These are phyloP conservation scores for Leccinum longicurvipes DNA, from an alignment of 768 basidiomycete genomes.

Conservation along the genomic window DNA sequence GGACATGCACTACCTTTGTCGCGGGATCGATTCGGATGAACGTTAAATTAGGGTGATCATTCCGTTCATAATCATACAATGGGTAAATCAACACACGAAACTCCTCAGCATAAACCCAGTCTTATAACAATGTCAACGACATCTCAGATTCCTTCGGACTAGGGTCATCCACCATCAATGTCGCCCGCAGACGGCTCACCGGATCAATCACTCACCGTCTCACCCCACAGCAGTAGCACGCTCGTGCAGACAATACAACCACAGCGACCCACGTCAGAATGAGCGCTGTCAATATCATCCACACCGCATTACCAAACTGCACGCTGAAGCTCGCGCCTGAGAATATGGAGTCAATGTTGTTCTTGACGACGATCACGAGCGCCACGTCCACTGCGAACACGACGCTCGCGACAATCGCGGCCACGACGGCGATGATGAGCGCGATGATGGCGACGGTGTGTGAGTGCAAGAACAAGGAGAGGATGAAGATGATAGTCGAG, in stretches of 20 bases:
- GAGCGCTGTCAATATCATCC: constrained; percentile 64
- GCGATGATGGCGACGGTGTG: constrained; percentile 53
- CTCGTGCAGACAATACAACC: constrained; percentile 56
- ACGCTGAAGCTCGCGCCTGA: constrained; percentile 43
- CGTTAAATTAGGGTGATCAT: background rate
- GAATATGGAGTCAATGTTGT: constrained; percentile 38
- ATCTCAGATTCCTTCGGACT: constrained; percentile 5
- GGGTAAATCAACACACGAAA: background rate
- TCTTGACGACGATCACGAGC: constrained; percentile 50
- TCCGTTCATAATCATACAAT: background rate
- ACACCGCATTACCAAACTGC: constrained; percentile 63
- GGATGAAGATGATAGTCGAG: constrained; percentile 49
- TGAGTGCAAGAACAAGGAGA: constrained; percentile 58
- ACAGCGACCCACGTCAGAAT: constrained; percentile 59
- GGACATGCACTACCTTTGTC: background rate
- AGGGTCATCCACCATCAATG: constrained; percentile 5
- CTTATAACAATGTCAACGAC: background rate
- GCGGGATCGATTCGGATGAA: too few relatives aligned
- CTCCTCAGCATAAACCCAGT: background rate
- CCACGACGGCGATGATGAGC: constrained; percentile 55
- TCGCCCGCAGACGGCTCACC: background rate
- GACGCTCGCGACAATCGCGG: constrained; percentile 51
- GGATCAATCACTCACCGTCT: constrained; percentile 31
- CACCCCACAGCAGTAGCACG: constrained; percentile 70
- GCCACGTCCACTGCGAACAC: constrained; percentile 63